These are phyloP conservation scores for Yamadazyma spencermartinsiae DNA, from an alignment of 1,139 yeast genomes.

Conservation along the genomic window DNA sequence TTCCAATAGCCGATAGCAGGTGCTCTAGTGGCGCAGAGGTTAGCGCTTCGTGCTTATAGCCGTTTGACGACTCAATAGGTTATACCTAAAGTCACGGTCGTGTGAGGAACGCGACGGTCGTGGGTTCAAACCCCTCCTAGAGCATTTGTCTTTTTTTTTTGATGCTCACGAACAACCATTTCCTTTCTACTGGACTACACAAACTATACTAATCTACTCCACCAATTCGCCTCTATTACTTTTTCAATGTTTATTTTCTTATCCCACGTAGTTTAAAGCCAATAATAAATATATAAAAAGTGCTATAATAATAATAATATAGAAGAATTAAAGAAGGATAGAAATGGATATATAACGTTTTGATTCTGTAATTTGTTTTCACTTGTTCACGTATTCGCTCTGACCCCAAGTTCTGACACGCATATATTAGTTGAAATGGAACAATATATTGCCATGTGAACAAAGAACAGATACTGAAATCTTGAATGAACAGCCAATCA, in stretches of 20 bases:
- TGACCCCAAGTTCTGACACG: neutral
- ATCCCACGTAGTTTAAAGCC: neutral
- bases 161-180: neutral
- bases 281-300: neutral
- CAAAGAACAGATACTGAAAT: neutral
- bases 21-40: slow-evolving; percentile 58
- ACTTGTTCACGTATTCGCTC: neutral
- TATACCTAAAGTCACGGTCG: slow-evolving; percentile 56
- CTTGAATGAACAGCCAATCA: too few species aligned
- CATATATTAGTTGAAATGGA: neutral
- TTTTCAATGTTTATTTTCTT: neutral
- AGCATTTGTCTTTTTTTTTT: slow-evolving; percentile 45
- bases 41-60: slow-evolving; percentile 59
- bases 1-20: slow-evolving; percentile 13
- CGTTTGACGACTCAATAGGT: slow-evolving; percentile 48
- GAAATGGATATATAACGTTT: neutral
- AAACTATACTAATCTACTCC: neutral
- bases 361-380: neutral
- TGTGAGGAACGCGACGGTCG: slow-evolving; percentile 62
- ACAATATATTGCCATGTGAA: slow-evolving; percentile 2
- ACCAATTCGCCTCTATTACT: neutral
- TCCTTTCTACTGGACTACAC: neutral
- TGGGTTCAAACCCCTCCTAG: slow-evolving; percentile 60
- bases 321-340: slow-evolving; percentile 1
- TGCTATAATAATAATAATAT: neutral